Conservation (phyloP, 2,329 filamentous ascomycete genomes). For the Ascochyta fabae region DNA sequence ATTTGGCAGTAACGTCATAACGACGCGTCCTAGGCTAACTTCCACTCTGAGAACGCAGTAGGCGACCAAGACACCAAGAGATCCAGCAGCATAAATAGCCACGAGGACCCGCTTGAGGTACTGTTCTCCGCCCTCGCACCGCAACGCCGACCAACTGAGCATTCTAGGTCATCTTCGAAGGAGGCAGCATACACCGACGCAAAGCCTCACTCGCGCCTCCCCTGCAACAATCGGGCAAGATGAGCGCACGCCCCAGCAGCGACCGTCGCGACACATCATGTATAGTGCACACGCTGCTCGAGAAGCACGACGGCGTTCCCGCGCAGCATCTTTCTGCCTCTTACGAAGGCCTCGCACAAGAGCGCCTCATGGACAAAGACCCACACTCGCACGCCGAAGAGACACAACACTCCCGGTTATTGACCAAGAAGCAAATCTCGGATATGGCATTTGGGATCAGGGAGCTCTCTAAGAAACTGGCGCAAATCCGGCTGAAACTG, state of each 20-base stretch:
- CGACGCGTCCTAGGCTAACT: conserved; percentile 39
- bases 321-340: conserved; percentile 31
- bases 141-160: conserved; percentile 11
- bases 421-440: conserved; percentile 92
- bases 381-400: conserved; percentile 43
- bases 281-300: conserved; percentile 67
- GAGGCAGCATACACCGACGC: conserved; percentile 60
- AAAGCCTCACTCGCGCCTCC: conserved; percentile 65
- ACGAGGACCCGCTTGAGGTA: conserved; percentile 54
- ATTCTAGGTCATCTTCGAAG: conserved; percentile 63
- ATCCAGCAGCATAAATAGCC: conserved; percentile 39
- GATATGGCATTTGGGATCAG: conserved; percentile 98
- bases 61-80: conserved; percentile 38
- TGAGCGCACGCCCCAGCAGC: conserved; percentile 45
- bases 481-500: conserved; percentile 81
- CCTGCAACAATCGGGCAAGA: conserved; percentile 14
- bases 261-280: conserved; percentile 58
- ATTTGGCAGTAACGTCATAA: conserved; percentile 26
- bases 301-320: conserved; percentile 49
- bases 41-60: conserved; percentile 43
- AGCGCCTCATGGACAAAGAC: conserved; percentile 53
- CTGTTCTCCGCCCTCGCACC: neutral
- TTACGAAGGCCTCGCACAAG: conserved; percentile 44
- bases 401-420: conserved; percentile 69
- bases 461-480: conserved; percentile 84